Evolutionary conservation across 2,329 filamentous ascomycete genomes (phyloP), one percentile per base, ranked within the genome.

Genomic region (Colletotrichum magnum): DNA sequence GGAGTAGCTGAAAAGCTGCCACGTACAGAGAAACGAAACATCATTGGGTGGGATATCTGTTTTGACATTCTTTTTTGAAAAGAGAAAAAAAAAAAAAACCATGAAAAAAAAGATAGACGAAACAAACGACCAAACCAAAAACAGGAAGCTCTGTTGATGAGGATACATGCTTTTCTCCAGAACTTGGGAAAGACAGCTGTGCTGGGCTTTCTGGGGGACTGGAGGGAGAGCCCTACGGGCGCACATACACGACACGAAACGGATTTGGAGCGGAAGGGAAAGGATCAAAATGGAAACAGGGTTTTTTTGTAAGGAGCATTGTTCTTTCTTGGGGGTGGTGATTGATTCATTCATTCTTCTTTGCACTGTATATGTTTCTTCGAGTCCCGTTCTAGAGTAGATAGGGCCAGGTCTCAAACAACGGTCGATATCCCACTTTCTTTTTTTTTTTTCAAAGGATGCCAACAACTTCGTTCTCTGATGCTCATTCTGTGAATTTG

Each of bases 331-430:
- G 39, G 39, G 18, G 62, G 28, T 36, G 32, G 32, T 36, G 32
- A 36, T 53, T 58, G 4, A 48, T 58, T 51, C 13, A 28, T 28
- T 36, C 21, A 5, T 45, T 57, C 41, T 43, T 58, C n/a, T 52
- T 36, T 51, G 66, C 61, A 66, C 39, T 61, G 45, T 41, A 60
- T 21, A 60, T 66, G 56, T 57, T 57, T 28, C 21, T 57, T 28
- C 21, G 52, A 41, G 52, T 18, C 26, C 26, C 43, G 52, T 54
- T 52, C 16, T 60, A 47, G 16, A 26, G 28, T 61, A 69, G 62
- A 69, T 64, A 69, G 56, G 32, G 52, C 56, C 39, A 65, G 69
- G 65, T 60, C 28, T 59, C 60, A 54, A 69, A 68, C 21, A 69
- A 47, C 59, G 51, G 36, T 58, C 24, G 60, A 69, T 71, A 69